Base-by-base conservation (phyloP, 176 grass and related monocot species). In the Oryza glumipatula region DNA sequence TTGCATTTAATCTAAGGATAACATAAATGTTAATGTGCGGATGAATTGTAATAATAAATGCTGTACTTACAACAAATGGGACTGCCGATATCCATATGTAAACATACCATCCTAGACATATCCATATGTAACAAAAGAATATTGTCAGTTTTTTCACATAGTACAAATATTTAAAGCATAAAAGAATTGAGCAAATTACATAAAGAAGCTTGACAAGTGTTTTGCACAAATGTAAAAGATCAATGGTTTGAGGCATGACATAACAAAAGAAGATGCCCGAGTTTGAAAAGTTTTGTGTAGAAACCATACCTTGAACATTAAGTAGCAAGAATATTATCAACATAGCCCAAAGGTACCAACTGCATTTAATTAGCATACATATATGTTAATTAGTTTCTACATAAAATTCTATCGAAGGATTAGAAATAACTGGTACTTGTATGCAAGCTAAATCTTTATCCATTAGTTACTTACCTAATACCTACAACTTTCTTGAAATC, bases 401-500 rank as follows among this genome's bases (percentile, higher is more conserved):
- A 76, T 9, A 23, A 63, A 60, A 63, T 13, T 5, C 21, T 63
- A 63, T 23, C 19, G 3, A 23, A 63, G 23, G 58, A n/a, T 63
- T 23, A 63, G 0, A 58, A 2, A 9, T 22, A n/a, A 23, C 0
- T 19, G 2, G n/a, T 35, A 24, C 7, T 2, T 47, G 46, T 46
- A 28, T 17, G 43, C 41, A 43, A 44, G 4, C 72, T 13, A 46
- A 2, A 21, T 26, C 28, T 82, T 36, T 47, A 38, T 56, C 7
- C 48, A 23, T 46, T 17, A 23, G 6, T 0, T 41, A 78, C 75
- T 33, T 95, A 98, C 93, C 91, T 95, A 63, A 98, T 95, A 39
- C 96, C 93, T 7, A 95, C 91, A 47, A 98, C 96, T 88, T 85
- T 94, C 88, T 90, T 98, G 74, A 94, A 94, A 89, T 98, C 93